Evolutionary conservation across 805 yeast species (phyloP).

Genomic region (Spathaspora hagerdaliae): DNA sequence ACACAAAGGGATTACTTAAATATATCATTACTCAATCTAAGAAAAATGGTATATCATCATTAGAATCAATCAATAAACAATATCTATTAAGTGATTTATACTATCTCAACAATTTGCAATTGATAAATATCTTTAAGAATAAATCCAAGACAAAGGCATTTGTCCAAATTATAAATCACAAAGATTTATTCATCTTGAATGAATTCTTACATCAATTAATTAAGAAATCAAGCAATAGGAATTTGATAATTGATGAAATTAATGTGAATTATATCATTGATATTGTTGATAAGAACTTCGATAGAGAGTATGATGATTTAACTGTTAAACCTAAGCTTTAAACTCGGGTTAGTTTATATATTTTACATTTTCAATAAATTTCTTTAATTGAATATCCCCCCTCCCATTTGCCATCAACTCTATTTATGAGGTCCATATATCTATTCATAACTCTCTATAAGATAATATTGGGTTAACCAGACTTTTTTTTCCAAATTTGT

Average conservation of each 20-base stretch:
- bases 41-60: constrained; percentile 20
- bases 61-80: constrained; percentile 39
- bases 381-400: no score
- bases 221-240: constrained; percentile 3
- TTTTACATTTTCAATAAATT: no score
- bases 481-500: no score
- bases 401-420: no score
- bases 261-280: constrained; percentile 29
- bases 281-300: constrained; percentile 27
- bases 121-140: constrained; percentile 36
- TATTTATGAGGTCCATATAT: no score
- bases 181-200: constrained; percentile 23
- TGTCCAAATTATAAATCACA: constrained; percentile 25
- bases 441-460: no score
- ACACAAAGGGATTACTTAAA: constrained; percentile 29
- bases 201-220: constrained; percentile 20
- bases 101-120: constrained; percentile 30
- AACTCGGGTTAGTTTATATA: not conserved
- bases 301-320: constrained; percentile 9
- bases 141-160: constrained; percentile 38
- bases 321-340: constrained; percentile 11
- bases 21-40: constrained; percentile 17
- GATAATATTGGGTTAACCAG: no score
- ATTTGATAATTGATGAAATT: constrained; percentile 13
- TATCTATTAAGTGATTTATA: constrained; percentile 37